Evolutionary conservation across 1,139 yeast genomes (phyloP), one percentile per base, ranked within the genome.

Genomic region (Nakaseomyces bracarensis): DNA sequence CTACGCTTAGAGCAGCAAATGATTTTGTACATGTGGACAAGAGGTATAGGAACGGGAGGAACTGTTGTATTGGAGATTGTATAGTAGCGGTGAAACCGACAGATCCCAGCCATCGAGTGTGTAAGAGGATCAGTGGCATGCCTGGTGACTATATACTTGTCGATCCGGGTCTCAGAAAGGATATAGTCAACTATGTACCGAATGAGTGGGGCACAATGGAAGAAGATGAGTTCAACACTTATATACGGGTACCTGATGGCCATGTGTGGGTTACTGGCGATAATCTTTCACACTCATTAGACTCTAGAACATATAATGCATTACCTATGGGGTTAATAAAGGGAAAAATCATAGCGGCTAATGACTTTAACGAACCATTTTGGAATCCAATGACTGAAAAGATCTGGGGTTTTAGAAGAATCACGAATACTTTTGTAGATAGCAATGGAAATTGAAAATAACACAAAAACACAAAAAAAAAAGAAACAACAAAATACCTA

Each of bases 221-320:
- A 13, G 47, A 47, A 4, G 53, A 53, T 22, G 44, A 76, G 18
- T 75, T 67, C 54, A 72, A 79, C 54, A 75, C 76, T 45, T 83
- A 67, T 53, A 77, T 85, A 7, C 67, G 66, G 42, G 82, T 85
- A 0, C 95, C 95, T 0, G 76, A 77, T 44, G 98, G 98, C 3
- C 98, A 93, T 63, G 86, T 87, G 37, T 93, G 97, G 97, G 82
- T 89, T 4, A 86, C 96, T 0, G 99, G 98, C 1, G 98, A 91
- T 58, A 91, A 91, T 57, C 63, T 91, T 45, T 74, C 86, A 31
- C 87, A 81, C 52, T 84, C 96, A n/a, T 66, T 89, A 43, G 99
- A 93, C 54, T 86, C 96, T 5, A 67, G 98, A 50, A 77, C 87
- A 0, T 91, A 91, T 59, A 85, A 91, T 20, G 87, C 82, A 18